phyloP scores from a whole-genome alignment of 116 monocot genomes.

The Zostera marina region DNA sequence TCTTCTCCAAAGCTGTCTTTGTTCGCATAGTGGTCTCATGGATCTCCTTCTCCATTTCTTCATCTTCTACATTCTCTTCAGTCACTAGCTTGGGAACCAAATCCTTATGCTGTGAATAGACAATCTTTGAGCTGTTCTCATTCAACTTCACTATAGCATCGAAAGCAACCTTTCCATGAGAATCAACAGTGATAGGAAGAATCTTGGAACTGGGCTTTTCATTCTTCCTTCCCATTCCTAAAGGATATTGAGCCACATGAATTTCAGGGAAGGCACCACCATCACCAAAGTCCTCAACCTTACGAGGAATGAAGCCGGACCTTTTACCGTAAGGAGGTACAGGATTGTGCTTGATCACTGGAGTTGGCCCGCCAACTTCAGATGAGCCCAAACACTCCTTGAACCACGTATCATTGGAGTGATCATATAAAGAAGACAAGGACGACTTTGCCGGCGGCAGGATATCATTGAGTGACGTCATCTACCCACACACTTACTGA shows the following conservation, averaged over 20 bases:
- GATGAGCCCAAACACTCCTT: slow-evolving; percentile 1
- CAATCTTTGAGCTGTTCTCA: slow-evolving; percentile 81
- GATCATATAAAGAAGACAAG: slow-evolving; percentile 51
- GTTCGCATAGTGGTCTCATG: slow-evolving; percentile 42
- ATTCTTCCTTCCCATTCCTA: slow-evolving; percentile 80
- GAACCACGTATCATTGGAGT: slow-evolving; percentile 66
- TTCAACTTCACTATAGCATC: slow-evolving; percentile 86
- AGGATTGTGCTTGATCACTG: slow-evolving; percentile 18
- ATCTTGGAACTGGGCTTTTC: slow-evolving; percentile 75
- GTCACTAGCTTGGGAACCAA: slow-evolving; percentile 59
- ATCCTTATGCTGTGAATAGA: slow-evolving; percentile 90
- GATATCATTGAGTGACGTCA: slow-evolving; percentile 14
- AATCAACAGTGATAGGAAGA: slow-evolving; percentile 77
- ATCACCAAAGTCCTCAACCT: slow-evolving; percentile 85
- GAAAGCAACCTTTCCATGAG: slow-evolving; percentile 79
- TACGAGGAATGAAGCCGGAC: slow-evolving; percentile 73
- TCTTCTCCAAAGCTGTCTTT: slow-evolving; percentile 82
- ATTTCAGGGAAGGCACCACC: slow-evolving; percentile 97
- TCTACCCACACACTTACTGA: background rate
- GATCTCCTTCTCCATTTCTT: slow-evolving; percentile 6
- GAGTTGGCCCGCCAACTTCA: background rate
- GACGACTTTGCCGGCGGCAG: slow-evolving; percentile 54
- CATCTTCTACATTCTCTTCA: slow-evolving; percentile 8
- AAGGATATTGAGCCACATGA: slow-evolving; percentile 89
- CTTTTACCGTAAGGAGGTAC: slow-evolving; percentile 80